Conservation (phyloP, 495 filamentous ascomycete species). For the Penicillium flavigenum region DNA sequence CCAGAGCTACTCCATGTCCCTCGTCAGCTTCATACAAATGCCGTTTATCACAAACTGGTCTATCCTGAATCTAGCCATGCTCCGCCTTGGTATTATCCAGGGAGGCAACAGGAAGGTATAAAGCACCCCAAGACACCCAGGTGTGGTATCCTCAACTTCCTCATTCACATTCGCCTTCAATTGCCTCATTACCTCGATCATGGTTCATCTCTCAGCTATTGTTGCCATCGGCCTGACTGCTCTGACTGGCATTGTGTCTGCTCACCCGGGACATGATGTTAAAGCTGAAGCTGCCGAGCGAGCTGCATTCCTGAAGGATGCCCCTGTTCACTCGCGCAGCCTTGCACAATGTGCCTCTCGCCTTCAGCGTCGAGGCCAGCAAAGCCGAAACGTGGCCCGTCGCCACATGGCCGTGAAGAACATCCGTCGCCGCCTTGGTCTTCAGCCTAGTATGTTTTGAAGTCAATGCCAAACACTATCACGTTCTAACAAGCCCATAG, state of each 20-base stretch:
- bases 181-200: slow-evolving; percentile 3
- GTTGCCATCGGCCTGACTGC: slow-evolving; percentile 20
- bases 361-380: slow-evolving; percentile 50
- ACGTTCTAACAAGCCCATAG: slow-evolving; percentile 8
- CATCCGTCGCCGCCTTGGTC: slow-evolving; percentile 32
- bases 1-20: slow-evolving; percentile 1
- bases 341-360: slow-evolving; percentile 49
- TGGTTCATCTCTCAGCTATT: slow-evolving; percentile 24
- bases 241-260: slow-evolving; percentile 25
- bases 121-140: not conserved
- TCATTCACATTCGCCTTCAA: not conserved
- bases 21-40: slow-evolving; percentile 9
- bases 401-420: slow-evolving; percentile 37
- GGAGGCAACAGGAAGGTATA: not conserved
- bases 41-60: not conserved
- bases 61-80: not conserved
- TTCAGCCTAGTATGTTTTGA: slow-evolving; percentile 14
- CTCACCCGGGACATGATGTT: slow-evolving; percentile 52
- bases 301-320: slow-evolving; percentile 38
- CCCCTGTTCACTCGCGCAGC: slow-evolving; percentile 36
- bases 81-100: not conserved
- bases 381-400: slow-evolving; percentile 45
- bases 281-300: slow-evolving; percentile 47
- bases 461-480: not conserved
- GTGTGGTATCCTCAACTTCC: not conserved